phyloP scores from a whole-genome alignment of 2,329 filamentous ascomycete genomes.

The Colletotrichum graminicola region DNA sequence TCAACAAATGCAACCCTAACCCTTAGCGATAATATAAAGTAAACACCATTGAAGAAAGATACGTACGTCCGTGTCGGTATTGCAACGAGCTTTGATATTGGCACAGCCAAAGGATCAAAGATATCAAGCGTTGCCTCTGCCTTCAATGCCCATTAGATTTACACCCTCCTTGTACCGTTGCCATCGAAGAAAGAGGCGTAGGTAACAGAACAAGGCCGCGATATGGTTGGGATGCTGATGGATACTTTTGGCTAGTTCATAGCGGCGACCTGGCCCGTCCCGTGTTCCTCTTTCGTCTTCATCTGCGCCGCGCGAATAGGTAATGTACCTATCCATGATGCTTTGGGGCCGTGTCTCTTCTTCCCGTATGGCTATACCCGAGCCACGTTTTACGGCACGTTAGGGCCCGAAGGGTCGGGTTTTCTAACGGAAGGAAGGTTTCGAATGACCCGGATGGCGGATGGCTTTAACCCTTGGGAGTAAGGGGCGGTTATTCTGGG shows the following conservation, averaged over 20 bases:
- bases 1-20: slow-evolving; percentile 26
- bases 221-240: not conserved
- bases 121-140: not conserved
- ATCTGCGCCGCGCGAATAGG: not conserved
- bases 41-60: not conserved
- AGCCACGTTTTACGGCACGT: slow-evolving; percentile 4
- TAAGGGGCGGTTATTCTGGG: not conserved
- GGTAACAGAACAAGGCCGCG: not conserved
- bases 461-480: not conserved
- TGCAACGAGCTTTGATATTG: not conserved
- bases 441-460: not conserved
- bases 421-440: slow-evolving; percentile 2
- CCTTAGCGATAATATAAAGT: slow-evolving; percentile 4
- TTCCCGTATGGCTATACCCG: slow-evolving; percentile 4
- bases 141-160: not conserved
- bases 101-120: not conserved
- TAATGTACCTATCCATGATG: slow-evolving; percentile 2
- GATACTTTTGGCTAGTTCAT: slow-evolving; percentile 1
- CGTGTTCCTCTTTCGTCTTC: not conserved
- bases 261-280: slow-evolving; percentile 17
- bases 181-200: not conserved
- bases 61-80: not conserved
- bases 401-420: slow-evolving; percentile 21
- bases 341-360: not conserved
- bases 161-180: not conserved